These are phyloP conservation scores for Cudoniella acicularis DNA, from an alignment of 495 filamentous ascomycete genomes.

Conservation along the genomic window DNA sequence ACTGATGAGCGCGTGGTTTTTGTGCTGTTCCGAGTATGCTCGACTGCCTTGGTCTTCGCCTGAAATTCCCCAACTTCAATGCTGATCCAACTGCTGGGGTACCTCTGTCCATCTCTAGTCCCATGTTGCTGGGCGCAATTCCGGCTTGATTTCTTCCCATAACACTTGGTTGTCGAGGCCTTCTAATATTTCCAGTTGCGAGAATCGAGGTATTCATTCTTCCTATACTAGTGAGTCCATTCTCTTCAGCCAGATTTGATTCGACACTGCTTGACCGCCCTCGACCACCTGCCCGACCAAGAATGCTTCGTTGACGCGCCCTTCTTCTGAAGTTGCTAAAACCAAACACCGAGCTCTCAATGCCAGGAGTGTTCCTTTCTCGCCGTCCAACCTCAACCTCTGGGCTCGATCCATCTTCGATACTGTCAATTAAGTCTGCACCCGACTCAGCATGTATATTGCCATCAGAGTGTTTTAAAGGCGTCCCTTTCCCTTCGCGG, in stretches of 20 bases:
- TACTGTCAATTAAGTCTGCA: neutral
- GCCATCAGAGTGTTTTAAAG: neutral
- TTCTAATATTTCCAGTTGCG: neutral
- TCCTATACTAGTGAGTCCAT: slow-evolving; percentile 18
- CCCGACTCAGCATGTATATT: neutral
- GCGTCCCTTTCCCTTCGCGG: neutral
- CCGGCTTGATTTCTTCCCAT: neutral
- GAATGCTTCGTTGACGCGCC: slow-evolving; percentile 22
- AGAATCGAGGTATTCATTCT: slow-evolving; percentile 11
- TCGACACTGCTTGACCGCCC: slow-evolving; percentile 25
- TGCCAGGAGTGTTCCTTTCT: slow-evolving; percentile 17
- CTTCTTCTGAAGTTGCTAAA: slow-evolving; percentile 22
- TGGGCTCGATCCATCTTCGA: slow-evolving; percentile 18
- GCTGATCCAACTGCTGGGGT: slow-evolving; percentile 17
- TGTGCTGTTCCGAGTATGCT: slow-evolving; percentile 66
- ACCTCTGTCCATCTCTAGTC: slow-evolving; percentile 14
- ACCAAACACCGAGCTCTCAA: slow-evolving; percentile 16
- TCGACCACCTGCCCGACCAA: slow-evolving; percentile 14
- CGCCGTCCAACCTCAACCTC: slow-evolving; percentile 21
- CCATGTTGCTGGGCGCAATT: slow-evolving; percentile 16
- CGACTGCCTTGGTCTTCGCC: slow-evolving; percentile 59
- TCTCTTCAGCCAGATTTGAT: slow-evolving; percentile 17
- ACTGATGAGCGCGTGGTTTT: slow-evolving; percentile 40
- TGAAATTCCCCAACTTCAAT: slow-evolving; percentile 50
- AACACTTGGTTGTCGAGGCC: slow-evolving; percentile 13